These are phyloP conservation scores for Eucalyptus regnans DNA, from an alignment of 345 rosid genomes.

Conservation along the genomic window DNA sequence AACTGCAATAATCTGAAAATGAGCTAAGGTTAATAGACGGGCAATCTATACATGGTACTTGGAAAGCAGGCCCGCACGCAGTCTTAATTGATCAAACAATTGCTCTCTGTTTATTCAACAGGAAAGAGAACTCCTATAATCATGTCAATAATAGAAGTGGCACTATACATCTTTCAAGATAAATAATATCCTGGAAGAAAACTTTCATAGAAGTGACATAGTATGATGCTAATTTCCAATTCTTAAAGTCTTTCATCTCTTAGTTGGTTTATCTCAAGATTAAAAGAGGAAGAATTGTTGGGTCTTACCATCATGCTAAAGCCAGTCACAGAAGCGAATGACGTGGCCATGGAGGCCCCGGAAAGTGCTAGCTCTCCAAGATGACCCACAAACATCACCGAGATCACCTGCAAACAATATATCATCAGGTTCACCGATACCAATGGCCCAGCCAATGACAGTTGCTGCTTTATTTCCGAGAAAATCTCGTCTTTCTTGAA, in stretches of 20 bases:
- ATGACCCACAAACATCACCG: conserved; percentile 33
- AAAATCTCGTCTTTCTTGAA: neutral
- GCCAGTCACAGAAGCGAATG: conserved; percentile 34
- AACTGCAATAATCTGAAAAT: neutral
- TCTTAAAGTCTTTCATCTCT: neutral
- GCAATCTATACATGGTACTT: neutral
- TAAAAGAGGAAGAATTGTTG: neutral
- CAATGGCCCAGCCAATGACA: conserved; percentile 6
- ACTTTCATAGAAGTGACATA: neutral
- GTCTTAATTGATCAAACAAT: neutral
- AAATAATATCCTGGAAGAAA: neutral
- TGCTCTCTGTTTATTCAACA: neutral
- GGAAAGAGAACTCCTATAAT: neutral
- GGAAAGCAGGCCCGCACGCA: neutral
- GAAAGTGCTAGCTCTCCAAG: conserved; percentile 17
- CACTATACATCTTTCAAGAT: neutral
- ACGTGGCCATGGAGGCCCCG: conserved; percentile 32
- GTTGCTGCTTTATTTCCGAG: conserved; percentile 7
- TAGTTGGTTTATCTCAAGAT: neutral
- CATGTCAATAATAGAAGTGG: neutral
- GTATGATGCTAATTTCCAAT: neutral
- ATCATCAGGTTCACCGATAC: neutral
- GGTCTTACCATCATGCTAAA: conserved; percentile 27
- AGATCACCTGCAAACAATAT: neutral
- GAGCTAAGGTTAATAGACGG: neutral